Base-by-base conservation (phyloP, 2,329 filamentous ascomycete species). In the Sporothrix schenckii region DNA sequence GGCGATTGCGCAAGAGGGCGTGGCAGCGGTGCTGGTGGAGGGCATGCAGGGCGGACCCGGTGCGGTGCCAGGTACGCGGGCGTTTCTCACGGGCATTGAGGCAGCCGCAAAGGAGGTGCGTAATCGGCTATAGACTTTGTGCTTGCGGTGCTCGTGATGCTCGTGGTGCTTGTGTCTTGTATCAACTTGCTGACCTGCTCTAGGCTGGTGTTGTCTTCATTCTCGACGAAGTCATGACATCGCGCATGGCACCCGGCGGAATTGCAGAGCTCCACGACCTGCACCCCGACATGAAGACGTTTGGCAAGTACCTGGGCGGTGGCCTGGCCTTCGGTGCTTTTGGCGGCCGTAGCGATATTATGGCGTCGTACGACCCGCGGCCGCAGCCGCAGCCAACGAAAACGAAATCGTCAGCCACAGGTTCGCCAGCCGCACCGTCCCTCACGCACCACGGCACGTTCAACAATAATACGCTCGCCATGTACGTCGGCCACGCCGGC, bases 221-320 rank as follows among this genome's bases (percentile, higher is more conserved):
- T 54, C 80, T 91, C 16, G 90, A 92, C 76, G 90, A 92, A 77
- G 89, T 92, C 14, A 89, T 91, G 84, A 91, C 89, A 0, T 89
- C 87, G 4, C 83, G 89, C 2, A 79, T 91, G 34, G 77, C 80
- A n/a, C 79, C 79, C 4, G 80, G 82, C n/a, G 88, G 89, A 0
- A 77, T 87, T 2, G 80, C 79, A 0, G 85, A 88, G 73, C 83
- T 85, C 0, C 89, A 87, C 0, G 89, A 87, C 77, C 88, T 73
- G 88, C 83, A 71, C 2, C 73, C 85, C 0, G 86, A 87, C 75
- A 74, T 88, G 39, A 84, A 81, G 44, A 86, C 84, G 0, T 73
- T 88, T 4, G 87, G 87, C 0, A 89, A 89, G 75, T 88, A 83
- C 72, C 77, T 88, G 2, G 87, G 86, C 4, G 87, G 87, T 10